Percentiles rank a stretch among this genome's conserved stretches.
phyloP scores from a whole-genome alignment of 257 asterid species.

The Solanum bulbocastanum region DNA sequence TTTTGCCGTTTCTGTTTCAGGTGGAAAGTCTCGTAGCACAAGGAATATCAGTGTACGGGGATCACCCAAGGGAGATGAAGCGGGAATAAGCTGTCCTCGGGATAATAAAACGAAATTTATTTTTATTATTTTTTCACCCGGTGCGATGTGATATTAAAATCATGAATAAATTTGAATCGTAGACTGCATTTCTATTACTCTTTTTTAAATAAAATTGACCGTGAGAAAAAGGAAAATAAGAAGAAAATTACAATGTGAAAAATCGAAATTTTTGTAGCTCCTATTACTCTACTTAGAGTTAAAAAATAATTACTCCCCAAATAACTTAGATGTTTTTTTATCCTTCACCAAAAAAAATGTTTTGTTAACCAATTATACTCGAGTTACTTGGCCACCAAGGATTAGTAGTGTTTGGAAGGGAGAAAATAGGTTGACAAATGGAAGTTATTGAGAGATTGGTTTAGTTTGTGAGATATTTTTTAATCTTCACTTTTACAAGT shows the following conservation, averaged over 20 bases:
- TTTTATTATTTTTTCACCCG: accelerated
- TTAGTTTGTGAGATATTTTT: neutral
- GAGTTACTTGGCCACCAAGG: neutral
- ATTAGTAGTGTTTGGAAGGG: neutral
- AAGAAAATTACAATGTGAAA: too few species aligned
- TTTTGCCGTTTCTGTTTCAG: neutral
- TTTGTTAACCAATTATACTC: neutral
- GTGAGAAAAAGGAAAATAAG: too few species aligned
- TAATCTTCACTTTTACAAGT: neutral
- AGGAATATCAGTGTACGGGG: neutral
- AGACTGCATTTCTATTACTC: too few species aligned
- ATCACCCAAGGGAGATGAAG: neutral
- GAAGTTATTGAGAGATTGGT: neutral
- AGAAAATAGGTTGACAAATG: neutral
- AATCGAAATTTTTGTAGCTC: accelerated
- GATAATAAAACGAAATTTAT: neutral
- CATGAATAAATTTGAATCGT: too few species aligned
- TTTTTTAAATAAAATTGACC: too few species aligned
- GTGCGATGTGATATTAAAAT: too few species aligned
- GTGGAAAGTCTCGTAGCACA: neutral
- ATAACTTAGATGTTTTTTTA: neutral
- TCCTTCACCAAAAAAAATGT: neutral
- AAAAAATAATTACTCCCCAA: too few species aligned
- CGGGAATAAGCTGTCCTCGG: neutral
- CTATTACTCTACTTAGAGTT: neutral